Percentiles rank a stretch among this genome's conserved stretches.
Conservation (phyloP, 306 rosid species). For the Ziziphus jujuba region DNA sequence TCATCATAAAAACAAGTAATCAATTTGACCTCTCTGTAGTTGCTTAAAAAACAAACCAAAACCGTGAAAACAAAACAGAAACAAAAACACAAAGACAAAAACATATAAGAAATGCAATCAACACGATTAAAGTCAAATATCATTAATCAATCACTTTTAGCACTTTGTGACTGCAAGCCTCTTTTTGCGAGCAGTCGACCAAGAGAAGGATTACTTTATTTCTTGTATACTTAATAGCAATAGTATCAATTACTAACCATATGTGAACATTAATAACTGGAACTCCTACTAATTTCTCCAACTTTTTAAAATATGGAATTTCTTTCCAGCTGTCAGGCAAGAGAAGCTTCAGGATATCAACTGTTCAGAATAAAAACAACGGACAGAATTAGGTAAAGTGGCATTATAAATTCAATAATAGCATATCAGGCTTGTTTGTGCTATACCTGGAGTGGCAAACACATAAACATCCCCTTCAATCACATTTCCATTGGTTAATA, state of each 20-base stretch:
- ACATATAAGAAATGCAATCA: too few species aligned
- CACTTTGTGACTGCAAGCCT: too few species aligned
- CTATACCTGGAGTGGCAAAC: slow-evolving; percentile 84
- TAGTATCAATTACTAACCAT: slow-evolving; percentile 56
- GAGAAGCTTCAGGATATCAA: slow-evolving; percentile 89
- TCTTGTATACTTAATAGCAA: slow-evolving; percentile 8
- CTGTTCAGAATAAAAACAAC: slow-evolving; percentile 41
- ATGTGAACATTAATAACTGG: slow-evolving; percentile 94
- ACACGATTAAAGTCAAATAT: neutral
- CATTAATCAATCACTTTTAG: too few species aligned
- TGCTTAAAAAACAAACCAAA: neutral
- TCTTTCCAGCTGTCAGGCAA: slow-evolving; percentile 85
- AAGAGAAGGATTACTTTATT: neutral
- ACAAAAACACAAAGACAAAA: neutral
- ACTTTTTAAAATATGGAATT: slow-evolving; percentile 85
- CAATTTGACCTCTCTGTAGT: too few species aligned
- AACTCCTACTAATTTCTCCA: slow-evolving; percentile 91
- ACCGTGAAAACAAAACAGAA: neutral
- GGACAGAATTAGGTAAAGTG: slow-evolving; percentile 21
- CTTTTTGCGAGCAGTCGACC: neutral
- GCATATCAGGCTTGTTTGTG: neutral
- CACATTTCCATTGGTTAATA: slow-evolving; percentile 60
- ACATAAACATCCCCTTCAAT: slow-evolving; percentile 91
- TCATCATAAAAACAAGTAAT: too few species aligned
- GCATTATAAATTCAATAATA: slow-evolving; percentile 14